Evolutionary conservation across 257 asterid species (phyloP).

Genomic region (Lithospermum erythrorhizon): DNA sequence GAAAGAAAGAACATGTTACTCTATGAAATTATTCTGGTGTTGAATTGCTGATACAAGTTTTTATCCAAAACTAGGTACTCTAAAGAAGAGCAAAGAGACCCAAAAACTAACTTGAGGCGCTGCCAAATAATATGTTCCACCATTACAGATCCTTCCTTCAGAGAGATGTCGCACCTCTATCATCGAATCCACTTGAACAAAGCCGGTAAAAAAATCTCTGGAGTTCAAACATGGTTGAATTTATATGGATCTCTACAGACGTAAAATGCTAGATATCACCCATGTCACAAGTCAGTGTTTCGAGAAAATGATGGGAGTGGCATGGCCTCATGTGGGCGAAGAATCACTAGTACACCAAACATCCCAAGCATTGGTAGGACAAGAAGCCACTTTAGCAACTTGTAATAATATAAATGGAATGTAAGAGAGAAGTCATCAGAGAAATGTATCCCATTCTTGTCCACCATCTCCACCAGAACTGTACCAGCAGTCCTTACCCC

Average conservation of each 20-base stretch:
- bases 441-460: conserved; percentile 78
- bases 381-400: conserved; percentile 84
- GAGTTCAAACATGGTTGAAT: background rate
- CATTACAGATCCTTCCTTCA: background rate
- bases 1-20: background rate
- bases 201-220: background rate
- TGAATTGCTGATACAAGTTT: background rate
- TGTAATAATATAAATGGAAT: conserved; percentile 85
- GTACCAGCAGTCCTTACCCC: conserved; percentile 84
- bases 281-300: conserved; percentile 62
- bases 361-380: conserved; percentile 97
- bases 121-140: background rate
- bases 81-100: background rate
- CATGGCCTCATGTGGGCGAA: conserved; percentile 88
- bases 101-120: too few species aligned
- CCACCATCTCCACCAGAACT: conserved; percentile 92
- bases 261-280: background rate
- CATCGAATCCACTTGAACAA: background rate
- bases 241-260: background rate
- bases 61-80: too few species aligned
- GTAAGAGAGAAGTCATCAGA: conserved; percentile 87
- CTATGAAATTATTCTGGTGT: background rate
- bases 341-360: conserved; percentile 81
- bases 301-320: conserved; percentile 96
- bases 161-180: too few species aligned